These are phyloP conservation scores for Oryza glumipatula DNA, from an alignment of 176 grass and related monocot species.

Conservation along the genomic window DNA sequence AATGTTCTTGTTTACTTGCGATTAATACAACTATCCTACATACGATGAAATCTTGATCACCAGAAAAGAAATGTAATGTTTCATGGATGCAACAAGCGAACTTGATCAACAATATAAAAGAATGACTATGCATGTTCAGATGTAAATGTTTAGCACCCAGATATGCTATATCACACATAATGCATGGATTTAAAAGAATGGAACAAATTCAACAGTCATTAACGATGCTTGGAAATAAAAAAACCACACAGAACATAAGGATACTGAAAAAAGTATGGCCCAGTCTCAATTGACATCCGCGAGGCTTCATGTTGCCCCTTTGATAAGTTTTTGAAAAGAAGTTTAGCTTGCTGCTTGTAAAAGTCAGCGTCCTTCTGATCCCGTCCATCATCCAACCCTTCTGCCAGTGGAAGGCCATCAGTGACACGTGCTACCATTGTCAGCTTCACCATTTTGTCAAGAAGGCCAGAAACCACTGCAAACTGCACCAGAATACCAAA, in stretches of 20 bases:
- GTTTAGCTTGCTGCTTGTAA: constrained; percentile 99
- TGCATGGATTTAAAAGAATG: background rate
- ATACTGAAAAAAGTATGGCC: constrained; percentile 94
- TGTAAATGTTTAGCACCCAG: background rate
- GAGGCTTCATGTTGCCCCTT: constrained; percentile 91
- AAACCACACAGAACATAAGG: constrained; percentile 32
- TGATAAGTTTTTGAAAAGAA: constrained; percentile 96
- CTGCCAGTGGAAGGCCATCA: constrained; percentile 88
- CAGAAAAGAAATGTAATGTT: background rate
- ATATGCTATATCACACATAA: background rate
- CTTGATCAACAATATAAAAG: background rate
- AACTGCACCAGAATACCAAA: constrained; percentile 16
- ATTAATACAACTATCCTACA: background rate
- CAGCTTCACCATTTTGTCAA: constrained; percentile 87
- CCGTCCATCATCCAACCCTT: constrained; percentile 89
- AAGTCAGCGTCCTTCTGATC: constrained; percentile 87
- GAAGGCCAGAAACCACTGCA: constrained; percentile 34
- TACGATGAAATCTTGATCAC: background rate
- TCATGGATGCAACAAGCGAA: background rate
- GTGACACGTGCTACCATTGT: constrained; percentile 98
- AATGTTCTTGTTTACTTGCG: background rate
- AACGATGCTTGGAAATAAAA: background rate
- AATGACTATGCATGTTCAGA: background rate
- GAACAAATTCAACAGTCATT: background rate
- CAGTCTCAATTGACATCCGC: constrained; percentile 97